These are phyloP conservation scores for Candida pseudoviswanathii DNA, from an alignment of 1,139 yeast genomes.

Conservation along the genomic window DNA sequence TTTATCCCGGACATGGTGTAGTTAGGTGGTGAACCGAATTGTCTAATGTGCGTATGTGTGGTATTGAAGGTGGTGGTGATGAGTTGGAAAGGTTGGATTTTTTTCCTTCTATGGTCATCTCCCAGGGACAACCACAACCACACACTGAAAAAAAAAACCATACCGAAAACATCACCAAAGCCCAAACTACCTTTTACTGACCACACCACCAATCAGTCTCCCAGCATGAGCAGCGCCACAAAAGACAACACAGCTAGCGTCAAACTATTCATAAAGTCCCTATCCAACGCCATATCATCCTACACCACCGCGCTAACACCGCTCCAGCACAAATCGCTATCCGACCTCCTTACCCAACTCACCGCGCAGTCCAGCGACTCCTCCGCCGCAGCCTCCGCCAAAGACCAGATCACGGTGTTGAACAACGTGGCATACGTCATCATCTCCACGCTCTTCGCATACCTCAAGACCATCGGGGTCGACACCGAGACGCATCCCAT, in stretches of 20 bases:
- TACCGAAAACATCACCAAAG: background rate
- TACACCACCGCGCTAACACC: conserved; percentile 35
- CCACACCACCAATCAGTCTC: background rate
- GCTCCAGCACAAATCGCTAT: conserved; percentile 35
- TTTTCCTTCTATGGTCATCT: background rate
- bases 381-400: conserved; percentile 14
- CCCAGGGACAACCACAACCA: background rate
- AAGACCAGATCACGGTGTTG: conserved; percentile 35
- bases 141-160: no score
- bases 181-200: background rate
- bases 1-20: conserved; percentile 17
- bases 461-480: conserved; percentile 61
- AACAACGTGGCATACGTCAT: conserved; percentile 48
- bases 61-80: background rate
- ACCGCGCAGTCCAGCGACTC: conserved; percentile 19
- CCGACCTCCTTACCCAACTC: conserved; percentile 30
- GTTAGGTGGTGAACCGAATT: background rate
- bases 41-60: background rate
- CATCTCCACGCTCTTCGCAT: conserved; percentile 53
- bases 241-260: conserved; percentile 50
- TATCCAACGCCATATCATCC: conserved; percentile 33
- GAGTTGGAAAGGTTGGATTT: background rate
- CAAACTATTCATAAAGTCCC: conserved; percentile 24
- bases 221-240: background rate
- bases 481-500: conserved; percentile 63